phyloP scores from a whole-genome alignment of 2,329 filamentous ascomycete species.

The Drechslerella stenobrocha region DNA sequence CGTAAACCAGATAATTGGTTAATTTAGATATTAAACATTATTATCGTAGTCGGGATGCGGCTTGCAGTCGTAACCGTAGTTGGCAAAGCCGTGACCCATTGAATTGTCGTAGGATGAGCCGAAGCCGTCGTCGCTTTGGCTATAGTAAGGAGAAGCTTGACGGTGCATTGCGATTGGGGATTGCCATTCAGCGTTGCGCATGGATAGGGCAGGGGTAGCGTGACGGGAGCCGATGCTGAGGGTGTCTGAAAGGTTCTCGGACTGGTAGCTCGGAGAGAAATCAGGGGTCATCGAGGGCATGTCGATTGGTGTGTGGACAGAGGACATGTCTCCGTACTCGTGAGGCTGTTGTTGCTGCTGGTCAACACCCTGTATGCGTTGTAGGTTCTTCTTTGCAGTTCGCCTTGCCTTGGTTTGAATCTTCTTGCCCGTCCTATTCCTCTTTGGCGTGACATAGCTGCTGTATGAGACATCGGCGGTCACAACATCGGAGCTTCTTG shows the following conservation, averaged over 20 bases:
- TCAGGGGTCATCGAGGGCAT: slow-evolving; percentile 40
- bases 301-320: slow-evolving; percentile 26
- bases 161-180: slow-evolving; percentile 27
- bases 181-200: slow-evolving; percentile 32
- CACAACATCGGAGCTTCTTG: slow-evolving; percentile 16
- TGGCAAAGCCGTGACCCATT: slow-evolving; percentile 7
- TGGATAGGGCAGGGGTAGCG: slow-evolving; percentile 20
- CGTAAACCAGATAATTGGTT: slow-evolving; percentile 41
- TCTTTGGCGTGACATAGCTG: slow-evolving; percentile 30
- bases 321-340: slow-evolving; percentile 19
- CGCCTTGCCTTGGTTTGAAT: slow-evolving; percentile 44
- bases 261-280: slow-evolving; percentile 24
- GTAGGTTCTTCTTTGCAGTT: slow-evolving; percentile 33
- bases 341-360: slow-evolving; percentile 24
- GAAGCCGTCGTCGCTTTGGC: slow-evolving; percentile 33
- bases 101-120: slow-evolving; percentile 29
- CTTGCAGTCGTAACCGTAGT: slow-evolving; percentile 23
- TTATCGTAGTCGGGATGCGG: slow-evolving; percentile 8
- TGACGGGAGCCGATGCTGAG: slow-evolving; percentile 38
- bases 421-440: slow-evolving; percentile 34
- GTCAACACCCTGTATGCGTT: slow-evolving; percentile 43
- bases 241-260: slow-evolving; percentile 36
- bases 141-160: slow-evolving; percentile 27
- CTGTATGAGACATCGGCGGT: slow-evolving; percentile 28
- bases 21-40: slow-evolving; percentile 26